Percentiles rank a stretch among this genome's conserved stretches.
Evolutionary conservation across 345 rosid genomes (phyloP).

Genomic region (Heritiera littoralis): DNA sequence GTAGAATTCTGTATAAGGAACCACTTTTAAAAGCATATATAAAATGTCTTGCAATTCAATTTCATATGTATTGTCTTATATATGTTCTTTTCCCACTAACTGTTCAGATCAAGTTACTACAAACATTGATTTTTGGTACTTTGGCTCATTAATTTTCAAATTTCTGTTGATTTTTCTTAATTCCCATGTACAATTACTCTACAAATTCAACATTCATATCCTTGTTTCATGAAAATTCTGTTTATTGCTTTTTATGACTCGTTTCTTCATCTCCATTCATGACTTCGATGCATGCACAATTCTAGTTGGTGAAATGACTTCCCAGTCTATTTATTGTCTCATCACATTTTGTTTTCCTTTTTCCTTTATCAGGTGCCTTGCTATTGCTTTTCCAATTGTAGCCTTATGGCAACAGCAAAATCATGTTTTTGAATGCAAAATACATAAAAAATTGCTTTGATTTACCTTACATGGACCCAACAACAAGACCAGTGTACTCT

Average conservation of each 20-base stretch:
- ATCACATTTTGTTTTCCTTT: not conserved
- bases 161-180: not conserved
- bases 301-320: not conserved
- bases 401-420: not conserved
- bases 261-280: not conserved
- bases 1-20: not conserved
- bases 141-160: not conserved
- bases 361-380: not conserved
- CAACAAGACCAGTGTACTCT: not conserved
- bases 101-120: not conserved
- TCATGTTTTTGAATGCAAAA: not conserved
- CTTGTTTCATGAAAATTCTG: too few relatives aligned
- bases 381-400: not conserved
- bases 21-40: not conserved
- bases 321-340: not conserved
- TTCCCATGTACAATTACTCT: not conserved
- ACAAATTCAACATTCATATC: not conserved
- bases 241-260: not conserved
- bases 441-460: not conserved
- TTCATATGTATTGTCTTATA: not conserved
- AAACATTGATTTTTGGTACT: not conserved
- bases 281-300: not conserved
- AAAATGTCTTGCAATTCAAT: not conserved
- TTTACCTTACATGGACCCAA: not conserved
- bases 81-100: slow-evolving; percentile 7